These are phyloP conservation scores for Trichophaea hybrida DNA, from an alignment of 2,329 filamentous ascomycete species.

Conservation along the genomic window DNA sequence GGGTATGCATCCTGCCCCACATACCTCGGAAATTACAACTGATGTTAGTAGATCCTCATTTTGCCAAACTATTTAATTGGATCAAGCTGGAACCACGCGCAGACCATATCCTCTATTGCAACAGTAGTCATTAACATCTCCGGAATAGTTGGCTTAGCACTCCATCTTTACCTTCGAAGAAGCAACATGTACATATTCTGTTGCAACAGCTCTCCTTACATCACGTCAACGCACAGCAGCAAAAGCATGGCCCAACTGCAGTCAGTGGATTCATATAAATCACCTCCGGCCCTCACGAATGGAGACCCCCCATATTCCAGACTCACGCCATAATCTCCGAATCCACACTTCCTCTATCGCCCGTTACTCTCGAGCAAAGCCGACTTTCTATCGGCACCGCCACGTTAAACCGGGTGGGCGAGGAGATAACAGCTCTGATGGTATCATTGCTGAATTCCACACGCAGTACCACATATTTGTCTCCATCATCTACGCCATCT, in stretches of 20 bases:
- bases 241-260: no score
- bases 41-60: background rate
- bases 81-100: background rate
- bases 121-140: background rate
- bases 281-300: no score
- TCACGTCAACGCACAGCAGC: no score
- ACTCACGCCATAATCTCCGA: no score
- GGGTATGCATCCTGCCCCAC: conserved; percentile 13
- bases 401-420: background rate
- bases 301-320: no score
- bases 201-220: background rate
- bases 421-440: background rate
- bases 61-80: background rate
- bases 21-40: background rate
- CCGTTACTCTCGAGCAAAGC: background rate
- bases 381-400: background rate
- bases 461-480: background rate
- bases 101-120: background rate
- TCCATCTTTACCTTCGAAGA: background rate
- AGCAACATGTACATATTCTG: background rate
- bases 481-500: background rate
- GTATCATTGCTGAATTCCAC: background rate
- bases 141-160: background rate
- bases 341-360: no score
- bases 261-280: no score